These are phyloP conservation scores for Primulina tabacum DNA, from an alignment of 257 asterid genomes.

Conservation along the genomic window DNA sequence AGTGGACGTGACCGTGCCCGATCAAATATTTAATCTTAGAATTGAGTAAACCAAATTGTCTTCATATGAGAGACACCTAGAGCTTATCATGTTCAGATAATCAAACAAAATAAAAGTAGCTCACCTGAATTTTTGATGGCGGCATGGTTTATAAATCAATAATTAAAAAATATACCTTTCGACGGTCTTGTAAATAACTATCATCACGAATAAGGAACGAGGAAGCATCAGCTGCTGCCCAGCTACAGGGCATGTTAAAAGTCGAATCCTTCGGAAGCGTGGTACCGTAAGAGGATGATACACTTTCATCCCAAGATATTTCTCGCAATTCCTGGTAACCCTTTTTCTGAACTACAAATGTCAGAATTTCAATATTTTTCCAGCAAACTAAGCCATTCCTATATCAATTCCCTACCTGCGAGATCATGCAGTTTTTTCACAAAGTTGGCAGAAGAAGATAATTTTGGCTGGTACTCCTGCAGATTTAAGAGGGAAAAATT, in stretches of 20 bases:
- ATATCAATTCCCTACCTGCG: constrained; percentile 43
- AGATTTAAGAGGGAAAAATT: constrained; percentile 3
- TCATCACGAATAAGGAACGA: constrained; percentile 69
- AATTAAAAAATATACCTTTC: constrained; percentile 45
- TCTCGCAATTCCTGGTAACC: constrained; percentile 72
- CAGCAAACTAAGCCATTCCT: neutral
- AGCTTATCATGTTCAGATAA: neutral
- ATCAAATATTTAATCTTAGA: neutral
- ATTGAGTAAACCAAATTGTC: neutral
- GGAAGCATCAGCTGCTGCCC: constrained; percentile 72
- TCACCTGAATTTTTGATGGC: neutral
- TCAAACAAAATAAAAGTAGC: neutral
- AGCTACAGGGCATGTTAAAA: constrained; percentile 56
- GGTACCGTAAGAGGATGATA: constrained; percentile 46
- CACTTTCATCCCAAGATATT: constrained; percentile 46
- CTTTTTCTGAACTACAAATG: constrained; percentile 58
- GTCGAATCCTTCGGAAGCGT: constrained; percentile 69
- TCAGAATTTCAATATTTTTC: constrained; percentile 7
- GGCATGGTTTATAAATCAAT: neutral
- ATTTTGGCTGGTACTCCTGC: constrained; percentile 56
- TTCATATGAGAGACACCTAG: neutral
- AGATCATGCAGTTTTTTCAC: constrained; percentile 68
- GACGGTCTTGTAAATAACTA: constrained; percentile 55
- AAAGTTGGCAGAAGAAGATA: constrained; percentile 52
- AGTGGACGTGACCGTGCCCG: too few relatives aligned